Conservation (phyloP, 306 rosid genomes). For the Lupinus albus region DNA sequence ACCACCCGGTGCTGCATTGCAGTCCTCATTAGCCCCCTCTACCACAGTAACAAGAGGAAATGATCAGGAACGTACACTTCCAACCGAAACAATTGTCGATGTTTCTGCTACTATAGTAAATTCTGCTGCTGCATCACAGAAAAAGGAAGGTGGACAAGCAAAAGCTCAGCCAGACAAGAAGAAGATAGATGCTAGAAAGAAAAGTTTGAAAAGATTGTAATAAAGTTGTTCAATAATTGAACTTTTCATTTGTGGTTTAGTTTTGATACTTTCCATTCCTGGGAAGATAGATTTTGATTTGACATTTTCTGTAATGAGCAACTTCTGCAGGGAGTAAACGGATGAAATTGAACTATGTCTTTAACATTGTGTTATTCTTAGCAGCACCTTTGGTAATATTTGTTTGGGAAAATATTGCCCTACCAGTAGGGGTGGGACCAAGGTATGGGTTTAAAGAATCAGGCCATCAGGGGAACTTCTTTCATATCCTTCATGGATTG, state of each 20-base stretch:
- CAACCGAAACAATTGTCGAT: conserved; percentile 48
- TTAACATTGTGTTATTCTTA: too few species aligned
- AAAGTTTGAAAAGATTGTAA: conserved; percentile 93
- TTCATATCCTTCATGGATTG: too few species aligned
- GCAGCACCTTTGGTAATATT: too few species aligned
- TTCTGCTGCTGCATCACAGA: conserved; percentile 45
- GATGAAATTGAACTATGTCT: conserved; percentile 39
- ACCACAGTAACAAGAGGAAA: conserved; percentile 55
- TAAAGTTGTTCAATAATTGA: conserved; percentile 44
- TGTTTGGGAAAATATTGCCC: too few species aligned
- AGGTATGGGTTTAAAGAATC: too few species aligned
- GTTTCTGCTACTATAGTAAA: conserved; percentile 45
- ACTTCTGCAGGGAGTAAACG: conserved; percentile 32
- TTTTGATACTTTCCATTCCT: conserved; percentile 27
- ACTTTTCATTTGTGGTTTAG: conserved; percentile 39
- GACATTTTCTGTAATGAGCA: conserved; percentile 32
- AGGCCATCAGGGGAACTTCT: too few species aligned
- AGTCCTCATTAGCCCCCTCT: conserved; percentile 47
- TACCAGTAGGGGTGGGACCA: too few species aligned
- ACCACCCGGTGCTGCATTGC: conserved; percentile 51
- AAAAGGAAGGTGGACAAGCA: conserved; percentile 60
- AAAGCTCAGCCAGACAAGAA: conserved; percentile 87
- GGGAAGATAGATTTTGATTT: conserved; percentile 27
- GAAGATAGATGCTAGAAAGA: conserved; percentile 96
- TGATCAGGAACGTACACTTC: conserved; percentile 54